These are phyloP conservation scores for Lactifluus pinguis DNA, from an alignment of 768 basidiomycete genomes.

Conservation along the genomic window DNA sequence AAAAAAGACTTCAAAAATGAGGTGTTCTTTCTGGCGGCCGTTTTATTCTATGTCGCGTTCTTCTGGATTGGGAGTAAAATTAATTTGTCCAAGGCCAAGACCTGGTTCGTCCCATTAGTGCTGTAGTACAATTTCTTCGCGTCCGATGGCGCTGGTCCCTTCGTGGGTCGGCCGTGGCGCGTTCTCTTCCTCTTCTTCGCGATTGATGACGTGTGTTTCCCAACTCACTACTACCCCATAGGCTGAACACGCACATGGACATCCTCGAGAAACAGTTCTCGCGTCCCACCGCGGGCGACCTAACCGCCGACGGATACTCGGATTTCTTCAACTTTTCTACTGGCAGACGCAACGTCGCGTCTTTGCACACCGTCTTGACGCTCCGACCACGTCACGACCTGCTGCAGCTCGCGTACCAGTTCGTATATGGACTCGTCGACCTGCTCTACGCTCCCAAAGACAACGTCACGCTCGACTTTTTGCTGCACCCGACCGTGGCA, in stretches of 20 bases:
- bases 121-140: too few relatives aligned
- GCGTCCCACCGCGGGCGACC: slow-evolving; percentile 44
- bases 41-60: slow-evolving; percentile 49
- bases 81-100: slow-evolving; percentile 53
- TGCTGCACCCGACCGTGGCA: slow-evolving; percentile 41
- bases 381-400: slow-evolving; percentile 82
- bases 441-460: slow-evolving; percentile 64
- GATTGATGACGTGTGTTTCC: background rate
- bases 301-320: slow-evolving; percentile 59
- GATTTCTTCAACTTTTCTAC: slow-evolving; percentile 86
- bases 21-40: slow-evolving; percentile 39
- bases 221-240: slow-evolving; percentile 23
- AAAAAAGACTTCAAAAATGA: slow-evolving; percentile 60
- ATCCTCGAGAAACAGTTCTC: slow-evolving; percentile 70
- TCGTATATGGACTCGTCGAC: slow-evolving; percentile 58
- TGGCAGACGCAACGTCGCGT: slow-evolving; percentile 66
- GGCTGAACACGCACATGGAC: slow-evolving; percentile 50
- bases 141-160: slow-evolving; percentile 10
- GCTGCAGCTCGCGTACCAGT: slow-evolving; percentile 54
- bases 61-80: slow-evolving; percentile 50
- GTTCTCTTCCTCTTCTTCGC: background rate
- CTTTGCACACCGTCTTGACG: slow-evolving; percentile 71
- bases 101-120: slow-evolving; percentile 44
- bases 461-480: slow-evolving; percentile 71
- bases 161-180: background rate